Conservation (phyloP, 345 rosid genomes). For the Moringa oleifera region DNA sequence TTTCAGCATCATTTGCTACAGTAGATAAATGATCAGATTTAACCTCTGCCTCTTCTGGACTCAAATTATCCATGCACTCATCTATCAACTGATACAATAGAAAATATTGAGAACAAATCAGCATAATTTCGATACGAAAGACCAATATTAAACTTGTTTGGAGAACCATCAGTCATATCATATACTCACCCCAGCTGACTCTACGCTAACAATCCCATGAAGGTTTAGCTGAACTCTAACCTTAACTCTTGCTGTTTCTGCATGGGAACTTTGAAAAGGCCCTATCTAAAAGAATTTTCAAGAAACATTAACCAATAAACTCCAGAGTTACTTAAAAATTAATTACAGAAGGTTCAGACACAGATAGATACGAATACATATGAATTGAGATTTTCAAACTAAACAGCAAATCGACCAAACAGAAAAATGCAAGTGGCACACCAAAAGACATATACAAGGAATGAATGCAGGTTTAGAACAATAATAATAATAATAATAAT, state of each 20-base stretch:
- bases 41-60: constrained; percentile 27
- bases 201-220: constrained; percentile 57
- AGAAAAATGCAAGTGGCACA: background rate
- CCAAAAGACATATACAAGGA: background rate
- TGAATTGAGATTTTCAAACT: background rate
- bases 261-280: constrained; percentile 46
- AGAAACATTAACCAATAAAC: constrained; percentile 15
- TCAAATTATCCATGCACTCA: constrained; percentile 26
- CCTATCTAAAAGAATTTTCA: constrained; percentile 58
- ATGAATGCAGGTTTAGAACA: background rate
- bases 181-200: constrained; percentile 53
- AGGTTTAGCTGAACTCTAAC: constrained; percentile 59
- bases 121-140: constrained; percentile 10
- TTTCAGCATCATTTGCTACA: constrained; percentile 20
- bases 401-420: background rate
- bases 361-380: constrained; percentile 5
- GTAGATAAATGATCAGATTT: constrained; percentile 31
- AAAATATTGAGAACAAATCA: background rate
- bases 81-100: constrained; percentile 42
- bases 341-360: too few species aligned
- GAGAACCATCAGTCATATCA: constrained; percentile 6
- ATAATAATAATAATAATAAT: too few species aligned
- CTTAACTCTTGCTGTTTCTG: constrained; percentile 56
- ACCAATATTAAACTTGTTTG: constrained; percentile 3
- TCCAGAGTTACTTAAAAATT: constrained; percentile 1